Evolutionary conservation across 2,329 filamentous ascomycete genomes (phyloP), one percentile per base, ranked within the genome.

Genomic region (Alternaria sp.): DNA sequence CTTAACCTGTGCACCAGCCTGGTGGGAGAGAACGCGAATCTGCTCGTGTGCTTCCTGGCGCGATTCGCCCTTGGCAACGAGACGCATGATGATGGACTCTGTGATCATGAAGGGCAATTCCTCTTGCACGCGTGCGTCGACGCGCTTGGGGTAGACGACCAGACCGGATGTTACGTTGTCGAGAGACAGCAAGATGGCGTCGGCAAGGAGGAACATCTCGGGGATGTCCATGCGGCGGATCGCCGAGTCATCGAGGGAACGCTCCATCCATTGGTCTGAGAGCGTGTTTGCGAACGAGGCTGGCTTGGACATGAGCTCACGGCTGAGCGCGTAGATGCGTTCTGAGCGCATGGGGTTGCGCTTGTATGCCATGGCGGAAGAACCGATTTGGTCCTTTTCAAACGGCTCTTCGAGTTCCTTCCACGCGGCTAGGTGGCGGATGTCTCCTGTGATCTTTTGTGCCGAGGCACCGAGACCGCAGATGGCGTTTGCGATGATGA

Each of bases 101-200:
- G 89, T 93, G 8, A 89, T 86, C 90, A 94, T 96, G 81, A 97
- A 97, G 1, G 94, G 94, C 14, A 97, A 86, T 80, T 96, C 92
- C 63, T 89, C 86, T 68, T 88, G 85, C 34, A 95, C 83, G 38
- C 69, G 70, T 57, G 89, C 86, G 68, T 89, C 85, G 46, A 96
- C 83, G 64, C 86, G 89, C 60, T 85, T 83, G 25, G 92, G 92
- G 79, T 96, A 97, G 40, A 97, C 86, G 40, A 97, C 86, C 71
- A 92, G 83, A 50, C 86, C 87, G 8, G 82, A 84, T 1, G 93
- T 93, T 71, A 96, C 92, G 77, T 90, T 93, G 60, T 90, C 88
- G 68, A 93, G 83, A 8, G 87, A 84, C 49, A 91, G 86, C 8
- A 90, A 81, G 66, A 93, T 83, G n/a, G 83, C 82, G 61, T 85